Base-by-base conservation (phyloP, 768 basidiomycete species). In the Panaeolus cyanescens region DNA sequence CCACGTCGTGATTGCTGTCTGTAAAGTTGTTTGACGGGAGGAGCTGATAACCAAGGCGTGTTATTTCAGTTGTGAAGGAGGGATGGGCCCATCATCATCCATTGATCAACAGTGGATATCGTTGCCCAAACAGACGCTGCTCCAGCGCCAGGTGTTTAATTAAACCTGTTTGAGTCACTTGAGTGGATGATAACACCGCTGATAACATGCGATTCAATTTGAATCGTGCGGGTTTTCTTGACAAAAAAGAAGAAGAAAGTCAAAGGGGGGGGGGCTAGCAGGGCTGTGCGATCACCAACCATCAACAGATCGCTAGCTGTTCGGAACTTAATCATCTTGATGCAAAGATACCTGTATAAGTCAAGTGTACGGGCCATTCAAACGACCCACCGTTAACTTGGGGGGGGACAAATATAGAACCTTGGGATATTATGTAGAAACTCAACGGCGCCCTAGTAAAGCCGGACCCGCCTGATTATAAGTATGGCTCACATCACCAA, bases 211-310 rank as follows among this genome's bases (percentile, higher is more conserved):
- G 22, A 50, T 50, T 50, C 45, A 50, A 50, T 28, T 55, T 31
- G 28, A 55, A 33, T 33, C 34, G 32, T 55, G 54, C 32, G n/a
- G 34, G 13, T 55, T 33, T 55, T 33, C 22, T 55, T 55, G 32
- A 19, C 54, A 33, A 55, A 33, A n/a, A 33, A 13, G 32, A 7
- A 32, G 19, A 17, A 32, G 32, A 25, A 17, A 54, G 40, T 7
- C 7, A 7, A 13, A 7, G 33, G 13, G 33, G 13, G 33, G 33
- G 33, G 19, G 40, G 13, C 19, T 20, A 20, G 25, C 10, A 50
- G 33, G 58, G 62, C 62, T 63, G 67, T 68, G 60, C 62, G 65
- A 63, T 68, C 61, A 65, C 55, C 65, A 60, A 68, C 67, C 63
- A 66, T 65, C 65, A 68, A 59, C 50, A 61, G 54, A 58, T 57